Base-by-base conservation (phyloP, 306 rosid genomes). In the Sicyos edulis region DNA sequence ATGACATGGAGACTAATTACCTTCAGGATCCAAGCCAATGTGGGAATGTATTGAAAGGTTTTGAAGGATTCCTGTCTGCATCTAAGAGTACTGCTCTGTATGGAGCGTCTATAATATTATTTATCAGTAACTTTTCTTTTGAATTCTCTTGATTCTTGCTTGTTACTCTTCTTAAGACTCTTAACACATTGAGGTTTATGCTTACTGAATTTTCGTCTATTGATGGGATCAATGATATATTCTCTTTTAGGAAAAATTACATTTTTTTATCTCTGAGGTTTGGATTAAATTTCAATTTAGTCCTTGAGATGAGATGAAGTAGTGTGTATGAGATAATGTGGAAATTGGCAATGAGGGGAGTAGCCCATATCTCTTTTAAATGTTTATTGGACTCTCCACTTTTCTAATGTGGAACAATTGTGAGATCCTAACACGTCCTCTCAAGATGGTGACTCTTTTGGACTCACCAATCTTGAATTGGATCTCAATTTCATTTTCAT, bases 11-110 rank as follows among this genome's bases (percentile, higher is more conserved):
- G 88, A 95, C 99, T 54, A 85, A 88, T 76, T 95, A 95, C 80
- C 84, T 95, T 83, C 99, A 95, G 76, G 99, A 95, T 78, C 97
- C 97, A 8, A 95, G 96, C 75, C 97, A 95, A 75, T 91, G 97
- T 84, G 99, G 99, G 76, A 91, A 95, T 87, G 99, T 91, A 22
- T 83, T 95, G 77, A 95, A 95, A 86, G 97, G 99, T 80, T 95
- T 91, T 82, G 99, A 95, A 50, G 99, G 97, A 71, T 95, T 95
- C 80, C 81, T 95, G 22, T 95, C 99, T 44, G 87, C 97, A 15
- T 78, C 99, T 42, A 91, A 95, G 88, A 89, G 83, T 86, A 91
- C 99, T 85, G 95, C 97, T 63, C 78, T 91, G 99, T 89, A 89
- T 80, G 95, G 20, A 70, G 60, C 70, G 70, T 72, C 83, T 72